Evolutionary conservation across 1,284 basidiomycete genomes (phyloP), one percentile per base, ranked within the genome.

Genomic region (Puccinia triticina): DNA sequence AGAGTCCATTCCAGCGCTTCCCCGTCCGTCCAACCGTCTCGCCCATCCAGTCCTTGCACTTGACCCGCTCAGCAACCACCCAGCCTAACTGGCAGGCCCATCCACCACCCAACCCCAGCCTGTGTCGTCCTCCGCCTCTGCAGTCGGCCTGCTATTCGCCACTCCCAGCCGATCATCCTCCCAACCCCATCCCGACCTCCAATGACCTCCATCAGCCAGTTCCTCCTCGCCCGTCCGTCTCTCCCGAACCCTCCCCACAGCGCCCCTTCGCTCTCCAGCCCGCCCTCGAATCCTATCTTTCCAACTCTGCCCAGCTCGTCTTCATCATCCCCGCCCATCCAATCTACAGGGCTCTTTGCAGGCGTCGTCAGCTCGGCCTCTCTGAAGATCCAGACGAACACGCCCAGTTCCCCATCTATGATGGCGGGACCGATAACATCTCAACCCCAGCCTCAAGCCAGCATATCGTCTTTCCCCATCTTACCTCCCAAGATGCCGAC

Each of bases 341-440:
- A 16, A 43, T 81, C 57, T 50, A 59, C 34, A n/a, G 40, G 3
- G 71, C 78, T 23, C 71, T 81, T 16, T 81, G 78, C 48, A 48
- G 32, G 57, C 64, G 69, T 48, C 40, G 71, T 26, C 57, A 34
- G 50, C 46, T 81, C 18, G 78, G 55, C 26, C 34, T 73, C 32
- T 12, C 18, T 18, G 69, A 81, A 64, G 78, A 81, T 66, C 71
- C 78, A n/a, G 78, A 81, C 46, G 71, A 81, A 53, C 46, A 55
- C 29, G 78, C 64, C 55, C 71, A 59, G 12, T 53, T 73, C 32
- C 78, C 78, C 11, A 50, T 67, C 46, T 50, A 77, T 23, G 76
- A 77, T 37, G 50, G 61, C 46, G 57, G n/a, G 2, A 23, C 59
- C 59, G 11, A 26, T 26, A n/a, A 50, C 37, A 16, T 59, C n/a